phyloP scores from a whole-genome alignment of 305 asterid genomes.

The Fraxinus latifolia region DNA sequence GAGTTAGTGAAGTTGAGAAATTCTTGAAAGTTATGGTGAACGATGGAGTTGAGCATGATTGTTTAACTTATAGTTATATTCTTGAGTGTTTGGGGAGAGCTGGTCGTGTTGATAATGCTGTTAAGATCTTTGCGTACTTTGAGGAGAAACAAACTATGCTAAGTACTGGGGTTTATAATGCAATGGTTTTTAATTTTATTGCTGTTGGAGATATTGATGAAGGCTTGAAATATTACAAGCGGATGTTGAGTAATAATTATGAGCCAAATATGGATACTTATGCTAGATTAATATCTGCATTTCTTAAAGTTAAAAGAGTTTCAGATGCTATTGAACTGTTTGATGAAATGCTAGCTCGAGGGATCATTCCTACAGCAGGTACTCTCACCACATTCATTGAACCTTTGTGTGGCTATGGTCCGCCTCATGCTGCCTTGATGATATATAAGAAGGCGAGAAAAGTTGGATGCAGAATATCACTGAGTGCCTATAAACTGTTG shows the following conservation, averaged over 20 bases:
- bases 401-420: conserved; percentile 78
- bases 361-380: conserved; percentile 61
- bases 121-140: conserved; percentile 51
- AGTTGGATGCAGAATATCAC: conserved; percentile 62
- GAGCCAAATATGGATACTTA: conserved; percentile 71
- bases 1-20: conserved; percentile 59
- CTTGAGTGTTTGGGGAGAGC: conserved; percentile 78
- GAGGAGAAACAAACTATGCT: conserved; percentile 41
- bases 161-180: conserved; percentile 60
- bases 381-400: conserved; percentile 55
- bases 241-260: conserved; percentile 41
- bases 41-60: conserved; percentile 61
- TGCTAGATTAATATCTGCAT: conserved; percentile 45
- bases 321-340: conserved; percentile 78
- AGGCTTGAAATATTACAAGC: conserved; percentile 51
- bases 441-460: conserved; percentile 71
- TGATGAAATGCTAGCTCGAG: conserved; percentile 69
- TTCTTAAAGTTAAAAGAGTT: conserved; percentile 63
- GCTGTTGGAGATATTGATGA: conserved; percentile 52
- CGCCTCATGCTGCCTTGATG: conserved; percentile 84
- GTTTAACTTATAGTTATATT: conserved; percentile 52
- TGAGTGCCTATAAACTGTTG: conserved; percentile 64
- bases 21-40: conserved; percentile 62
- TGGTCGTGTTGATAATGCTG: conserved; percentile 52
- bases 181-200: conserved; percentile 58